Percentiles rank a stretch among this genome's conserved stretches.
phyloP scores from a whole-genome alignment of 495 filamentous ascomycete species.

The Poronia punctata region DNA sequence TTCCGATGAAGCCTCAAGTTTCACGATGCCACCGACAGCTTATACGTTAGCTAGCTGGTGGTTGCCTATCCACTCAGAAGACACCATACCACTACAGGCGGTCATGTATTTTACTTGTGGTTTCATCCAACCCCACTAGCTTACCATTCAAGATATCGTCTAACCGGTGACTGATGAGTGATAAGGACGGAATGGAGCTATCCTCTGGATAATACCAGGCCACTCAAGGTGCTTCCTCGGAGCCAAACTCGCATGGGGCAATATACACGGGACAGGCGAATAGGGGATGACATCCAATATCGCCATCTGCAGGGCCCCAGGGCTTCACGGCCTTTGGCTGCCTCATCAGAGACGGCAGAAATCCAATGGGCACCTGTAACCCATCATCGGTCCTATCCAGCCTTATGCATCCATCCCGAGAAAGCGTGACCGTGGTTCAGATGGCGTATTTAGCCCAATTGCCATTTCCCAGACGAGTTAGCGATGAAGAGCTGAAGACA shows the following conservation, averaged over 20 bases:
- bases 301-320: conserved; percentile 4
- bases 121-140: conserved; percentile 7
- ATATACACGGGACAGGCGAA: conserved; percentile 4
- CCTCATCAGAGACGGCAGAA: no score
- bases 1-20: conserved; percentile 5
- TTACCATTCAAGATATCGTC: conserved; percentile 1
- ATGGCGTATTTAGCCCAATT: no score
- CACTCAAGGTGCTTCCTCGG: conserved; percentile 1
- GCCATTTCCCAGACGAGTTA: no score
- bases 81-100: conserved; percentile 1
- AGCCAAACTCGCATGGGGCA: conserved; percentile 2
- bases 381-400: no score
- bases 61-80: background rate
- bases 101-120: conserved; percentile 4
- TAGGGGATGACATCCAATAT: conserved; percentile 4
- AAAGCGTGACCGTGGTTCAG: no score
- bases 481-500: no score
- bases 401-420: no score
- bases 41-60: background rate
- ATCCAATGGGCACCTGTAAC: no score
- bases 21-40: background rate
- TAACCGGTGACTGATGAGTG: background rate
- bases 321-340: background rate
- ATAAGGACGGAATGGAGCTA: background rate
- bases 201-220: conserved; percentile 1